phyloP scores from a whole-genome alignment of 352 stramenopile genomes.

The Globisporangium rhizosaccharum region DNA sequence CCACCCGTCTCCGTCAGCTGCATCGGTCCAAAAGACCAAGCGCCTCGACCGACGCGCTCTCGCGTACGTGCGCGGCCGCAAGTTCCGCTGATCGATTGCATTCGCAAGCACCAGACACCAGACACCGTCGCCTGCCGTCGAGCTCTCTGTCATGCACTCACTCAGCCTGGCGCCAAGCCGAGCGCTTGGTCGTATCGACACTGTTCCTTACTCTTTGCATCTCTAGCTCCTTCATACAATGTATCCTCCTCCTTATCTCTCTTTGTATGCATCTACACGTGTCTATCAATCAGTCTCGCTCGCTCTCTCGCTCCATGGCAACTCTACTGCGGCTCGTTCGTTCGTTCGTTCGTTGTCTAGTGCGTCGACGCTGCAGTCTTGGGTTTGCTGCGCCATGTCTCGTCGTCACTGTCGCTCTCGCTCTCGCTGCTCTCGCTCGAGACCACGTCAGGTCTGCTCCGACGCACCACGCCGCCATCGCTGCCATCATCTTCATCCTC shows the following conservation, averaged over 20 bases:
- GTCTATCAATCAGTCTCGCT: constrained; percentile 1
- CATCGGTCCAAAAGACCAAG: constrained; percentile 79
- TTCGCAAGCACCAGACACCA: not conserved
- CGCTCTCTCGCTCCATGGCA: not conserved
- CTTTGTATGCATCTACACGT: not conserved
- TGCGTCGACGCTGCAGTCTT: constrained; percentile 2
- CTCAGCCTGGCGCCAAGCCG: too few species aligned
- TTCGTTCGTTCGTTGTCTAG: not conserved
- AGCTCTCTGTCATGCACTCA: not conserved
- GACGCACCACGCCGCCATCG: constrained; percentile 5
- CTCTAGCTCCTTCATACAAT: not conserved
- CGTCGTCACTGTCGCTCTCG: constrained; percentile 12
- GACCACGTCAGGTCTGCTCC: constrained; percentile 1
- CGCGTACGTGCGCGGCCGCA: constrained; percentile 66
- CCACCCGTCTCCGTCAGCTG: constrained; percentile 45
- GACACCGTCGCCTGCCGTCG: not conserved
- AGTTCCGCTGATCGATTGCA: constrained; percentile 43
- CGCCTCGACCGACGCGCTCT: constrained; percentile 66
- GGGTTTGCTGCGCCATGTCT: constrained; percentile 17
- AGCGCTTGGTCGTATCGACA: too few species aligned
- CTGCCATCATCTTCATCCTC: constrained; percentile 23
- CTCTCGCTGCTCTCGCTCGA: constrained; percentile 6
- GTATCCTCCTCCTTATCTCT: not conserved
- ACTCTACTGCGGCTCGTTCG: not conserved
- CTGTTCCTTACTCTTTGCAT: constrained; percentile 2